phyloP scores from a whole-genome alignment of 805 yeast species.

The Starmerella powellii region DNA sequence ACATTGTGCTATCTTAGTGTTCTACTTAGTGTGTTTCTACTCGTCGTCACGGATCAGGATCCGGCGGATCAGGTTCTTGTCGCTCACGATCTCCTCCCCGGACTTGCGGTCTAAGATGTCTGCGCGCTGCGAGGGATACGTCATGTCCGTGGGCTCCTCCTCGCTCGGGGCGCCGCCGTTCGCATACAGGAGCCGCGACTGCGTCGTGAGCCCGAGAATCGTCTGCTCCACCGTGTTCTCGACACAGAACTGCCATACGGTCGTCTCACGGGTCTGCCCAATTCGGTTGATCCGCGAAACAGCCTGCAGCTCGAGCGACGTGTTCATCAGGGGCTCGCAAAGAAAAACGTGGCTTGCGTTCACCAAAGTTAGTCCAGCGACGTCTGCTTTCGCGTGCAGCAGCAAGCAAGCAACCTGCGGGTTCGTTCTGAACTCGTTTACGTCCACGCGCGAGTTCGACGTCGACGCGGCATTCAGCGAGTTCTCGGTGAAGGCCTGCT shows the following conservation, averaged over 20 bases:
- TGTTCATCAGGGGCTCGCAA: conserved; percentile 84
- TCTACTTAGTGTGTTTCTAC: too few species aligned
- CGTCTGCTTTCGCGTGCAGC: conserved; percentile 67
- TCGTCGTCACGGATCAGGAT: conserved; percentile 4
- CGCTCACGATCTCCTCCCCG: conserved; percentile 21
- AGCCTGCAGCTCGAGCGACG: conserved; percentile 82
- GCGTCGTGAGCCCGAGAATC: conserved; percentile 56
- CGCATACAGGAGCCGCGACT: conserved; percentile 38
- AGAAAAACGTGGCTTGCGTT: conserved; percentile 87
- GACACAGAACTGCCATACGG: conserved; percentile 85
- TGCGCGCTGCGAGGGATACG: conserved; percentile 12
- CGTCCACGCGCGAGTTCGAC: conserved; percentile 24
- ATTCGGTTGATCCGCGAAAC: conserved; percentile 84
- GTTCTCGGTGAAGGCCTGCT: conserved; percentile 50
- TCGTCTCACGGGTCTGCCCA: conserved; percentile 72
- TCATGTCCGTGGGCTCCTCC: conserved; percentile 15
- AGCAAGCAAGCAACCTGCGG: conserved; percentile 67
- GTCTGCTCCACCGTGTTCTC: conserved; percentile 81
- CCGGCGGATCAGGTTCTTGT: conserved; percentile 8
- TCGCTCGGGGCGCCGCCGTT: conserved; percentile 17
- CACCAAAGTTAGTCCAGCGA: conserved; percentile 71
- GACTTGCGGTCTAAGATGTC: conserved; percentile 17
- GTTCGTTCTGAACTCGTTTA: conserved; percentile 34
- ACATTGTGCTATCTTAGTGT: too few species aligned
- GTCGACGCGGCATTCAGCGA: conserved; percentile 49